Evolutionary conservation across 176 grass and related monocot genomes (phyloP).

Genomic region (Carex cristatella): DNA sequence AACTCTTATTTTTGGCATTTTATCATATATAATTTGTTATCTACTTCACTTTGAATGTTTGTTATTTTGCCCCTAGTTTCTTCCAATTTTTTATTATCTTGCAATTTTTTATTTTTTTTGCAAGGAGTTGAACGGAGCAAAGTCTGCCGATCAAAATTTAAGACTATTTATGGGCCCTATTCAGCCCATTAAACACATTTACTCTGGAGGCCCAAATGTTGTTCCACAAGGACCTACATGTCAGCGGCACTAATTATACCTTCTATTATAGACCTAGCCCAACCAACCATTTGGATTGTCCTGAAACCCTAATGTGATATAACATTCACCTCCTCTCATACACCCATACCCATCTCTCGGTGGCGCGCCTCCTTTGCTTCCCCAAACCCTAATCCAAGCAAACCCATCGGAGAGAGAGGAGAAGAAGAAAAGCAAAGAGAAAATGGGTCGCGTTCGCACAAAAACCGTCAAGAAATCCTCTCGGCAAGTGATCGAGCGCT

Average conservation of each 20-base stretch:
- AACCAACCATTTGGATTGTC: neutral
- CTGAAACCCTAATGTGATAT: neutral
- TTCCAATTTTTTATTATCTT: neutral
- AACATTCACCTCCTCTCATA: neutral
- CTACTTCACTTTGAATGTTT: neutral
- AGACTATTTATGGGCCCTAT: no score
- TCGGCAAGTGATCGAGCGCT: slow-evolving; percentile 42
- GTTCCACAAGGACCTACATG: neutral
- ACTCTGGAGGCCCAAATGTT: neutral
- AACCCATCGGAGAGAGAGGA: neutral
- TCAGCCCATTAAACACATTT: no score
- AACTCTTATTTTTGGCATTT: neutral
- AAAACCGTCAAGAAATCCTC: slow-evolving; percentile 46
- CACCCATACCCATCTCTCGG: neutral
- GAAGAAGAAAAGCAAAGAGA: neutral
- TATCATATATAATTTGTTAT: neutral
- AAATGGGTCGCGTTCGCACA: slow-evolving; percentile 36
- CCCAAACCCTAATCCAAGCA: neutral
- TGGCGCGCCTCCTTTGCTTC: neutral
- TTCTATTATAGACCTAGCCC: no score
- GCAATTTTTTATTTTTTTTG: neutral
- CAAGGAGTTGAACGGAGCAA: neutral
- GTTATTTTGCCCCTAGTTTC: neutral
- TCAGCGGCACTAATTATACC: neutral
- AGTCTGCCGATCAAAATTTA: no score